Conservation (phyloP, 306 rosid genomes). For the Vigna angularis region DNA sequence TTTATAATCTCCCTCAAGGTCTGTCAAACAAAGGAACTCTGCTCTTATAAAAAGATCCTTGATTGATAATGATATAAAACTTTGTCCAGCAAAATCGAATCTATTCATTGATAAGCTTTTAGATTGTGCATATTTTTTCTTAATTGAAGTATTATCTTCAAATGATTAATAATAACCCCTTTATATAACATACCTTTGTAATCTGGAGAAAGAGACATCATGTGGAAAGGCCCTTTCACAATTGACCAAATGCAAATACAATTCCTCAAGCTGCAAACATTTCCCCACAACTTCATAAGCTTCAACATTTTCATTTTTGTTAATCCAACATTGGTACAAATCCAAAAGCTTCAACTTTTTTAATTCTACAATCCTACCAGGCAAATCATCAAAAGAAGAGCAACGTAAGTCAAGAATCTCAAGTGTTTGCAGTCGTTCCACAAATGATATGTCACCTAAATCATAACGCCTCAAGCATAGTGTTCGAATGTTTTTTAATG, state of each 20-base stretch:
- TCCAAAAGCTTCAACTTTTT: slow-evolving; percentile 21
- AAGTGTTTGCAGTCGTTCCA: slow-evolving; percentile 21
- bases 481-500: not conserved
- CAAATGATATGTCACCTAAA: slow-evolving; percentile 24
- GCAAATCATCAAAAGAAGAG: slow-evolving; percentile 32
- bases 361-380: not conserved
- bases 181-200: not conserved
- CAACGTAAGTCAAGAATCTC: slow-evolving; percentile 28
- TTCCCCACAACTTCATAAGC: slow-evolving; percentile 25
- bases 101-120: not conserved
- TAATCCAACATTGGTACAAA: not conserved
- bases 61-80: slow-evolving; percentile 12
- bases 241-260: not conserved
- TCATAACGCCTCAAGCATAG: not conserved
- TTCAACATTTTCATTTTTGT: not conserved
- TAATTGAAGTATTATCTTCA: no score
- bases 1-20: slow-evolving; percentile 29
- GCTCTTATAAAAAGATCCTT: slow-evolving; percentile 8
- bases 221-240: not conserved
- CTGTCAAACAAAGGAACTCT: not conserved
- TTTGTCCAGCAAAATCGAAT: not conserved
- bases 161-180: not conserved
- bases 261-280: slow-evolving; percentile 28
- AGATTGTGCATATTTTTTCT: not conserved
- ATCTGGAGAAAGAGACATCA: not conserved